These are phyloP conservation scores for Hydnomerulius pinastri DNA, from an alignment of 768 basidiomycete genomes.

Conservation along the genomic window DNA sequence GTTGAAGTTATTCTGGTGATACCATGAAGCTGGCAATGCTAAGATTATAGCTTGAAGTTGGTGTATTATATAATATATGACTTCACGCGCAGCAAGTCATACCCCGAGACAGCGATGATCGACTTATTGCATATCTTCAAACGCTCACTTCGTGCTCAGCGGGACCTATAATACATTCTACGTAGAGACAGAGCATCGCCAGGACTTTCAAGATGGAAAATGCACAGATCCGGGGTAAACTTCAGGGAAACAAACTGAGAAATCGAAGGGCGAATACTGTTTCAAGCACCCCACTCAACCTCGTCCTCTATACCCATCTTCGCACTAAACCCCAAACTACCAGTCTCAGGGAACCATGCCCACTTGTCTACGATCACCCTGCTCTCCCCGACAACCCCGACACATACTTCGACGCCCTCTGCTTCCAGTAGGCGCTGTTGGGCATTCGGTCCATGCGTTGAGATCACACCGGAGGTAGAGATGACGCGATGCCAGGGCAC, in stretches of 20 bases:
- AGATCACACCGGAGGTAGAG: conserved; percentile 64
- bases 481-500: conserved; percentile 82
- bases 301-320: neutral
- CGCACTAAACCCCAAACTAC: neutral
- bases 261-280: neutral
- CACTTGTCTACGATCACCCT: conserved; percentile 52
- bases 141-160: too few relatives aligned
- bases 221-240: neutral
- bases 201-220: neutral
- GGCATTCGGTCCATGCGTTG: conserved; percentile 45
- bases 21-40: too few relatives aligned
- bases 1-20: too few relatives aligned
- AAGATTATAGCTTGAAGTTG: too few relatives aligned
- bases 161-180: too few relatives aligned
- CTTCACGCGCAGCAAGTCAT: too few relatives aligned
- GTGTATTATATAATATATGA: too few relatives aligned
- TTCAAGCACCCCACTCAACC: conserved; percentile 14
- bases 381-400: conserved; percentile 50
- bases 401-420: conserved; percentile 72
- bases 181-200: neutral
- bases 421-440: conserved; percentile 71
- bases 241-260: neutral
- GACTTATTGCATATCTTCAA: too few relatives aligned
- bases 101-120: too few relatives aligned
- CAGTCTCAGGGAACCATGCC: conserved; percentile 60